These are phyloP conservation scores for Deuterostichococcus epilithicus DNA, from an alignment of 139 green algal species.

Conservation along the genomic window DNA sequence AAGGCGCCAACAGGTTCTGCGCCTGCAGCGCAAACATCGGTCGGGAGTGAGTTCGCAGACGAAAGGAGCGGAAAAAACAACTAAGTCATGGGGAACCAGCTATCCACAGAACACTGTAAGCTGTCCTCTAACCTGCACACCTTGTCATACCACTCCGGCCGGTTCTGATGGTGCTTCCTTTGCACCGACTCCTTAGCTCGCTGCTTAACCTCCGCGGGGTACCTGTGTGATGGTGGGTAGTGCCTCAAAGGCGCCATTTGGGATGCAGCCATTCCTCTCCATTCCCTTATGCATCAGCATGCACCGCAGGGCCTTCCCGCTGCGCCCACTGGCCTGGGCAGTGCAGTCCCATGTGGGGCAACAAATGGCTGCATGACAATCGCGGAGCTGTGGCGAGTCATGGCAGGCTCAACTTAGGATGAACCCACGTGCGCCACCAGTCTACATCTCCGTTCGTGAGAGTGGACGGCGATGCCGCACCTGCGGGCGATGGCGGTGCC, in stretches of 20 bases:
- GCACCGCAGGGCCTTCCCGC: not conserved
- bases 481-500: not conserved
- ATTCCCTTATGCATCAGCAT: not conserved
- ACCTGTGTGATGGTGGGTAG: too few relatives aligned
- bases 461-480: not conserved
- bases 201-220: slow-evolving; percentile 17
- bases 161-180: not conserved
- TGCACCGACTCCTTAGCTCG: slow-evolving; percentile 5
- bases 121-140: too few relatives aligned
- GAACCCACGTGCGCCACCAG: not conserved
- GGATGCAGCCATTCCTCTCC: not conserved
- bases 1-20: not conserved
- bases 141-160: not conserved
- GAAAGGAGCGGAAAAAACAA: too few relatives aligned
- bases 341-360: not conserved
- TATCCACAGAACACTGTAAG: too few relatives aligned
- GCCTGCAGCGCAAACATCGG: too few relatives aligned
- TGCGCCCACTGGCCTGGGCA: too few relatives aligned
- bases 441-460: not conserved
- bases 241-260: not conserved
- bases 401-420: not conserved
- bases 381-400: not conserved
- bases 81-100: too few relatives aligned
- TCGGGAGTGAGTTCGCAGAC: too few relatives aligned
- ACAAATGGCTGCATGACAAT: not conserved